phyloP scores from a whole-genome alignment of 2,329 filamentous ascomycete species.

The Delphinella strobiligena region DNA sequence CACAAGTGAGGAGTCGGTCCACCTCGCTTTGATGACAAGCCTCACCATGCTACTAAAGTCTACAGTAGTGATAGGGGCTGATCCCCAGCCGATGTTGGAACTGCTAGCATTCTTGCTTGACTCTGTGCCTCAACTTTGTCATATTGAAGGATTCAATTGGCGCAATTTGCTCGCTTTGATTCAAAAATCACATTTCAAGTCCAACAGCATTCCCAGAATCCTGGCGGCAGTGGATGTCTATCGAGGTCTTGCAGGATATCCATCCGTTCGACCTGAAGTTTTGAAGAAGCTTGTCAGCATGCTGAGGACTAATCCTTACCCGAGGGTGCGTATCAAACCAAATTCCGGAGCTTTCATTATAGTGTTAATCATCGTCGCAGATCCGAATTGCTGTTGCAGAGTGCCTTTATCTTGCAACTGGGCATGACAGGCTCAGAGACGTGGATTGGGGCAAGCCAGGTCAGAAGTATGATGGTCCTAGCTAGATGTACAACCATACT shows the following conservation, averaged over 20 bases:
- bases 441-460: constrained; percentile 14
- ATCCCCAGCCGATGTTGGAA: constrained; percentile 42
- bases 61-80: not conserved
- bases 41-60: constrained; percentile 13
- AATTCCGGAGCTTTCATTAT: not conserved
- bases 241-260: constrained; percentile 49
- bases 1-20: constrained; percentile 5
- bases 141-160: too few relatives aligned
- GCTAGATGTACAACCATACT: constrained; percentile 1
- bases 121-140: too few relatives aligned
- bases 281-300: constrained; percentile 59
- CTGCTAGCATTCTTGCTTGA: constrained; percentile 58
- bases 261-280: constrained; percentile 42
- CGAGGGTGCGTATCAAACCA: constrained; percentile 47
- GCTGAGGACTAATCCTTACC: constrained; percentile 66
- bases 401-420: constrained; percentile 26
- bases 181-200: constrained; percentile 74
- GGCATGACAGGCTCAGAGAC: constrained; percentile 16
- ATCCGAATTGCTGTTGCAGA: constrained; percentile 41
- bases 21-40: constrained; percentile 11
- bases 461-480: constrained; percentile 8
- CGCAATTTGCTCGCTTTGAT: constrained; percentile 55
- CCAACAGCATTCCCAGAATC: constrained; percentile 68
- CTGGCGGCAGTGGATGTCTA: constrained; percentile 73
- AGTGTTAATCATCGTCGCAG: constrained; percentile 5